Evolutionary conservation across 257 asterid species (phyloP).

Genomic region (Jasminum sambac): DNA sequence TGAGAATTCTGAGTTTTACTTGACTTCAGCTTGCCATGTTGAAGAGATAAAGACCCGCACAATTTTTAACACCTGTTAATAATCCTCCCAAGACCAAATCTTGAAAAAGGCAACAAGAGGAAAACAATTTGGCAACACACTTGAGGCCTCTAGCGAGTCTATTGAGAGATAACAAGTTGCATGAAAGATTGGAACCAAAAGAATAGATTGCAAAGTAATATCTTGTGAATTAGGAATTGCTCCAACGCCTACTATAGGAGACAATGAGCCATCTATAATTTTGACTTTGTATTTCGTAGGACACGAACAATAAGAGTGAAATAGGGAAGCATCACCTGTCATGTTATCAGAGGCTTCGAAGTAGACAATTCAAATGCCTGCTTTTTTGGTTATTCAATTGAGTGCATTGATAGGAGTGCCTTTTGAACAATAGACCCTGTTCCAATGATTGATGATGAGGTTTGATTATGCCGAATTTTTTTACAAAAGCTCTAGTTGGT

Average conservation of each 20-base stretch:
- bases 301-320: neutral
- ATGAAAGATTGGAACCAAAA: neutral
- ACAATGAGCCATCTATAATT: neutral
- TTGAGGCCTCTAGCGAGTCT: neutral
- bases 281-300: too few relatives aligned
- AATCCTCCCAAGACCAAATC: neutral
- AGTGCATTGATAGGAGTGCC: neutral
- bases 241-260: neutral
- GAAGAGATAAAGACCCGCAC: neutral
- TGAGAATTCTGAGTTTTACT: neutral
- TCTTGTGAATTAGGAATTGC: neutral
- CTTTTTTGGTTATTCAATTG: neutral
- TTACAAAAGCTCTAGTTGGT: neutral
- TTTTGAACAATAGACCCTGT: neutral
- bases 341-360: neutral
- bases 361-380: neutral
- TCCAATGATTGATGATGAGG: neutral
- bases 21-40: neutral
- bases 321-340: neutral
- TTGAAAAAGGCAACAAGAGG: neutral
- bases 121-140: neutral
- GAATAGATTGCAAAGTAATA: neutral
- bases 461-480: too few relatives aligned
- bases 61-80: slow-evolving; percentile 5
- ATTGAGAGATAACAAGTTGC: neutral